These are phyloP conservation scores for Penicillium riverlandense DNA, from an alignment of 495 filamentous ascomycete genomes.

Conservation along the genomic window DNA sequence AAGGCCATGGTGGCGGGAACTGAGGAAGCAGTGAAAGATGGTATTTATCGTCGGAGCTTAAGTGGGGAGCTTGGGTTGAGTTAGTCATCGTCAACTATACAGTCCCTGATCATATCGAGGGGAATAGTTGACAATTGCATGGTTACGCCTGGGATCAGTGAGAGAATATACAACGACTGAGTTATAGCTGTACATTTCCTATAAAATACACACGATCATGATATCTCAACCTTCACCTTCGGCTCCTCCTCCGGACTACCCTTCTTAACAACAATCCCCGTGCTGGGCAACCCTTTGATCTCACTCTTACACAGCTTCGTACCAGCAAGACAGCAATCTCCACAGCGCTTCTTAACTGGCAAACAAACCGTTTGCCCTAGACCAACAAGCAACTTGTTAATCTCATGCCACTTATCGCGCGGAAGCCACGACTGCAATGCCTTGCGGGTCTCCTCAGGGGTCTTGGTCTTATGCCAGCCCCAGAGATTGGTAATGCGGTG, in stretches of 20 bases:
- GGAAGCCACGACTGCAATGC: slow-evolving; percentile 82
- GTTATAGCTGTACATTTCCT: too few relatives aligned
- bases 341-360: slow-evolving; percentile 72
- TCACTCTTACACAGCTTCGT: slow-evolving; percentile 70
- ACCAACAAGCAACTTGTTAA: slow-evolving; percentile 87
- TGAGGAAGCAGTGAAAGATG: not conserved
- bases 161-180: too few relatives aligned
- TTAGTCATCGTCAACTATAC: not conserved
- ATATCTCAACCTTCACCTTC: slow-evolving; percentile 27
- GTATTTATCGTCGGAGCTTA: not conserved
- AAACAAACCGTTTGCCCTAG: slow-evolving; percentile 84
- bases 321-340: slow-evolving; percentile 70
- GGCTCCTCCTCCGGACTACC: slow-evolving; percentile 31
- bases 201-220: not conserved
- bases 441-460: slow-evolving; percentile 75
- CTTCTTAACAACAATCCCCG: slow-evolving; percentile 35
- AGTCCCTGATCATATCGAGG: not conserved
- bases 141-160: too few relatives aligned
- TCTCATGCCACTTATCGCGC: slow-evolving; percentile 83
- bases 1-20: slow-evolving; percentile 6
- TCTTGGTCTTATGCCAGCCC: slow-evolving; percentile 84
- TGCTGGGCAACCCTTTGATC: slow-evolving; percentile 38
- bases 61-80: not conserved
- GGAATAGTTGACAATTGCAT: too few relatives aligned
- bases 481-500: slow-evolving; percentile 94